Evolutionary conservation across 2,329 filamentous ascomycete species (phyloP).

Genomic region (Talaromyces sp.): DNA sequence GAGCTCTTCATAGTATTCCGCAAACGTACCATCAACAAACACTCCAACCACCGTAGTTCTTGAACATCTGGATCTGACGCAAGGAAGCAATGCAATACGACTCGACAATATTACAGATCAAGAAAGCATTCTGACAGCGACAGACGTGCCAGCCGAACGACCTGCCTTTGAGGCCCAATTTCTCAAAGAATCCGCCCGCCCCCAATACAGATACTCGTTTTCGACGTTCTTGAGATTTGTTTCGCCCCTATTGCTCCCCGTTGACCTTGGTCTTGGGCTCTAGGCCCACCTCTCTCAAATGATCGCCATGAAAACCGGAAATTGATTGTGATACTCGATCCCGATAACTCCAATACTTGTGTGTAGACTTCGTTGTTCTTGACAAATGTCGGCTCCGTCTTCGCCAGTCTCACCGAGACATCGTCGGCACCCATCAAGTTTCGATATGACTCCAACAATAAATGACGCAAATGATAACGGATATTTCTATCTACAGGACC

Average conservation of each 20-base stretch:
- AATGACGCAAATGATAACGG: conserved; percentile 32
- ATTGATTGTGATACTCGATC: neutral
- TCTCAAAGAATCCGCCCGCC: neutral
- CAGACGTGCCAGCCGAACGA: neutral
- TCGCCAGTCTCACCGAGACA: conserved; percentile 35
- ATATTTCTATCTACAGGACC: conserved; percentile 30
- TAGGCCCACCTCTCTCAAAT: neutral
- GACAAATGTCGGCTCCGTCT: conserved; percentile 26
- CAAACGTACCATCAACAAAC: neutral
- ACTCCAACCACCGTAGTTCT: neutral
- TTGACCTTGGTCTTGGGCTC: neutral
- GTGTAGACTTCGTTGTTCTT: neutral
- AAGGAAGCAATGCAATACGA: neutral
- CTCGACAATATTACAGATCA: neutral
- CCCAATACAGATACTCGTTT: neutral
- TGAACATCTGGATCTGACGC: neutral
- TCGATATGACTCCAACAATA: conserved; percentile 30
- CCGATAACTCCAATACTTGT: neutral
- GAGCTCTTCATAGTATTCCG: neutral
- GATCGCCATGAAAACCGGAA: neutral
- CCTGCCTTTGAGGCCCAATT: neutral
- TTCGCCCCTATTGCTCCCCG: conserved; percentile 1
- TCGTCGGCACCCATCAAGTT: conserved; percentile 34
- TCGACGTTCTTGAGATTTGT: neutral
- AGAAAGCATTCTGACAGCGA: neutral